phyloP scores from a whole-genome alignment of 495 filamentous ascomycete genomes.

The Viridothelium virens region DNA sequence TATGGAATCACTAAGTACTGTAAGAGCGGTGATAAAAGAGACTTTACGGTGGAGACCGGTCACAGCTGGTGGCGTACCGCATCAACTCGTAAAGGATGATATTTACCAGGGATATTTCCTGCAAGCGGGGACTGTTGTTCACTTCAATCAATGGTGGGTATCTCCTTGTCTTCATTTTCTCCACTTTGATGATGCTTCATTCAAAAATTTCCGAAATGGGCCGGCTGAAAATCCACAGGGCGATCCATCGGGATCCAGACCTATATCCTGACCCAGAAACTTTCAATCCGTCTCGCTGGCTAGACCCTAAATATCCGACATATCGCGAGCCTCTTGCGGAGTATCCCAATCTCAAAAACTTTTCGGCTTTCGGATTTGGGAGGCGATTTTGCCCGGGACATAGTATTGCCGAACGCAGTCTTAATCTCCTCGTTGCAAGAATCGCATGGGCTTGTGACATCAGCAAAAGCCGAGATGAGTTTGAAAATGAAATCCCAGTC shows the following conservation, averaged over 20 bases:
- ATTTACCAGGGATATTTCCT: conserved; percentile 31
- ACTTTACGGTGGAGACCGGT: conserved; percentile 34
- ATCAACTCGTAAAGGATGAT: conserved; percentile 29
- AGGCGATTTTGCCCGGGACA: conserved; percentile 35
- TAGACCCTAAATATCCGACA: conserved; percentile 29
- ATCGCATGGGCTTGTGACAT: conserved; percentile 49
- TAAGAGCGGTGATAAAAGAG: conserved; percentile 30
- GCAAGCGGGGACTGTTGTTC: conserved; percentile 29
- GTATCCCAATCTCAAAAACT: conserved; percentile 28
- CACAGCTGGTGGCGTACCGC: conserved; percentile 31
- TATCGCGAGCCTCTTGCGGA: conserved; percentile 29
- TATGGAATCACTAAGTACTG: conserved; percentile 16
- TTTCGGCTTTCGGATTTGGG: conserved; percentile 32
- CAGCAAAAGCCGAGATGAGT: conserved; percentile 36
- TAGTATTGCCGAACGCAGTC: conserved; percentile 44
- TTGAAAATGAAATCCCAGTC: conserved; percentile 38
- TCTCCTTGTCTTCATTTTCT: conserved; percentile 16
- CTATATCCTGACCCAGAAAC: conserved; percentile 35
- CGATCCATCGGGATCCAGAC: conserved; percentile 31
- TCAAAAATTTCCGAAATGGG: not conserved
- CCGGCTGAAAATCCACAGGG: conserved; percentile 12
- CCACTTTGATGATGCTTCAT: not conserved
- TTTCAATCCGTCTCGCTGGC: conserved; percentile 37
- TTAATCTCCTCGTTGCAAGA: conserved; percentile 47
- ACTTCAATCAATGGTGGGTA: conserved; percentile 21